Percentiles rank a stretch among this genome's conserved stretches.
These are phyloP conservation scores for Penicillium desertorum DNA, from an alignment of 495 filamentous ascomycete species.

Conservation along the genomic window DNA sequence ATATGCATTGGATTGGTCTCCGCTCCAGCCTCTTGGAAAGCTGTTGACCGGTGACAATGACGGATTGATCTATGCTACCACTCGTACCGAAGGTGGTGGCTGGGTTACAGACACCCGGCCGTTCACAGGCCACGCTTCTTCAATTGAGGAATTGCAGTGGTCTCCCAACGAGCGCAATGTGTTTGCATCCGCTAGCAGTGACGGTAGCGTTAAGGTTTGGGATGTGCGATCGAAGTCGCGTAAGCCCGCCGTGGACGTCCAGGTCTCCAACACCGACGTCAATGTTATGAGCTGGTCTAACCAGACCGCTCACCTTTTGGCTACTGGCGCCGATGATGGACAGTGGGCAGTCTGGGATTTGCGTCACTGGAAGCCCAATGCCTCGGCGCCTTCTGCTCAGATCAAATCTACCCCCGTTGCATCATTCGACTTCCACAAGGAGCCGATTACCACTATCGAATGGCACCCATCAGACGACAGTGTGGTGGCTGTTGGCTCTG, in stretches of 20 bases:
- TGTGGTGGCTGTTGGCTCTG: slow-evolving; percentile 87
- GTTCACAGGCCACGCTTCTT: slow-evolving; percentile 78
- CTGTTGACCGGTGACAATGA: slow-evolving; percentile 89
- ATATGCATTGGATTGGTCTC: slow-evolving; percentile 94
- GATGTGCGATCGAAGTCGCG: slow-evolving; percentile 87
- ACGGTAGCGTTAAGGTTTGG: slow-evolving; percentile 94
- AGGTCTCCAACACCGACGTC: slow-evolving; percentile 80
- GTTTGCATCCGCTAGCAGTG: slow-evolving; percentile 87
- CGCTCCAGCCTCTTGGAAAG: slow-evolving; percentile 70
- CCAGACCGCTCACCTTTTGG: slow-evolving; percentile 81
- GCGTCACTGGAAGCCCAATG: slow-evolving; percentile 81
- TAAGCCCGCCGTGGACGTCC: slow-evolving; percentile 79
- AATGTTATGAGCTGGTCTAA: slow-evolving; percentile 95
- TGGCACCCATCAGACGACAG: slow-evolving; percentile 97
- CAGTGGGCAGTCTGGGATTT: slow-evolving; percentile 96
- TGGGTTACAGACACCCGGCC: slow-evolving; percentile 81
- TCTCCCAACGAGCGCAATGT: slow-evolving; percentile 87
- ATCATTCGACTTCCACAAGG: slow-evolving; percentile 88
- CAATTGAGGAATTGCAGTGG: slow-evolving; percentile 96
- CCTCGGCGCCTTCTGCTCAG: slow-evolving; percentile 39
- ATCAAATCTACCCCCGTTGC: slow-evolving; percentile 69
- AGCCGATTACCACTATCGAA: slow-evolving; percentile 92
- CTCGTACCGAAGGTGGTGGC: slow-evolving; percentile 78
- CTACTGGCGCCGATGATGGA: slow-evolving; percentile 91
- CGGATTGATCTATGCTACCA: slow-evolving; percentile 84